These are phyloP conservation scores for Hymenoscyphus linearis DNA, from an alignment of 2,329 filamentous ascomycete species.

Conservation along the genomic window DNA sequence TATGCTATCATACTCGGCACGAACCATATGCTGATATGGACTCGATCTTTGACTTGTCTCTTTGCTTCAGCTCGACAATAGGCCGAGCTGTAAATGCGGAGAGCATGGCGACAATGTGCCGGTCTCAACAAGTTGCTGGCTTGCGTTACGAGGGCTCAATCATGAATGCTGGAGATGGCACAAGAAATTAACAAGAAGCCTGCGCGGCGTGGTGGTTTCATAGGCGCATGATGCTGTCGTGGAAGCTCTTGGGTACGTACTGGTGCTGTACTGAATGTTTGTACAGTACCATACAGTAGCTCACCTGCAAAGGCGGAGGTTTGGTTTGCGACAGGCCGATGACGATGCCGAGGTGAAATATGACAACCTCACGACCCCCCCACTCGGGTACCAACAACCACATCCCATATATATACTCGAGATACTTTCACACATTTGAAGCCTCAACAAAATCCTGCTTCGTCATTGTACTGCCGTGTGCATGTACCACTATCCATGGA, in stretches of 20 bases:
- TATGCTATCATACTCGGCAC: constrained; percentile 12
- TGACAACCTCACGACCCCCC: not conserved
- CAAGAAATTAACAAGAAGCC: not conserved
- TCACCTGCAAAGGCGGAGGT: not conserved
- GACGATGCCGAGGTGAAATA: constrained; percentile 7
- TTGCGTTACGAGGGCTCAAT: constrained; percentile 13
- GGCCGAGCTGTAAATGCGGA: constrained; percentile 95
- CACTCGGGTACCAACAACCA: not conserved
- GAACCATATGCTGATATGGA: constrained; percentile 85
- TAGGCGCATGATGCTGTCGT: constrained; percentile 13
- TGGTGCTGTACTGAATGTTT: too few species aligned
- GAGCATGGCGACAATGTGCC: constrained; percentile 61
- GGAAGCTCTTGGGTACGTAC: not conserved
- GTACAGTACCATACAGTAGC: not conserved
- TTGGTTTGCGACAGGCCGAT: constrained; percentile 6
- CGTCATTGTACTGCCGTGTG: not conserved
- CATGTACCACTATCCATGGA: not conserved
- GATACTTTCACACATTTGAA: not conserved
- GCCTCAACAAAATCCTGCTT: not conserved
- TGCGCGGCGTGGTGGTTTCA: constrained; percentile 8
- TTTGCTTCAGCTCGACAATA: constrained; percentile 92
- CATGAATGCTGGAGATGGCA: constrained; percentile 16
- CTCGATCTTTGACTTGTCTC: constrained; percentile 97
- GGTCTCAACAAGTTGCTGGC: constrained; percentile 16
- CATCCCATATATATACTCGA: not conserved